Percentiles rank a stretch among this genome's conserved stretches.
phyloP scores from a whole-genome alignment of 2,329 filamentous ascomycete genomes.

The Aspergillus udagawae region DNA sequence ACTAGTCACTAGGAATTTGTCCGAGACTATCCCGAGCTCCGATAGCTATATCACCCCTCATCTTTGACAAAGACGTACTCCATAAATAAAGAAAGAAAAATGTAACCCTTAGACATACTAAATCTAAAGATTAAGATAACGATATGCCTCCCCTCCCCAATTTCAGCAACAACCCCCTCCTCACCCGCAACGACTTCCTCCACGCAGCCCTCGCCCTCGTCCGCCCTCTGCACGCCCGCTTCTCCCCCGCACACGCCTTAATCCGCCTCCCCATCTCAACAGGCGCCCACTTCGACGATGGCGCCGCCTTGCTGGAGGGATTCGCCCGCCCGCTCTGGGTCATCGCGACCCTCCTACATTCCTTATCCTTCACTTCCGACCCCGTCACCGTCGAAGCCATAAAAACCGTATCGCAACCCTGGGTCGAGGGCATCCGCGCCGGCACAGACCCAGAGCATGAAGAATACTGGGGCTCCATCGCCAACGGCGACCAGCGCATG shows the following conservation, averaged over 20 bases:
- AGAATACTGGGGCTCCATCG: conserved; percentile 21
- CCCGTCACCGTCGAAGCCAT: background rate
- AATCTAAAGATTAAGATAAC: too few species aligned
- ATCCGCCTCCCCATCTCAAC: conserved; percentile 16
- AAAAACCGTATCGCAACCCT: background rate
- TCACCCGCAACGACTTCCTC: conserved; percentile 9
- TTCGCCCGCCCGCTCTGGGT: conserved; percentile 31
- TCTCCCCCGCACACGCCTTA: conserved; percentile 10
- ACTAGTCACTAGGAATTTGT: background rate
- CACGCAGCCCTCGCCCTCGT: conserved; percentile 13
- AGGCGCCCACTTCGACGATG: conserved; percentile 17
- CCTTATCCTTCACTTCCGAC: background rate
- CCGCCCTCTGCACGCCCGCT: conserved; percentile 10
- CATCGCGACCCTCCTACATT: conserved; percentile 26
- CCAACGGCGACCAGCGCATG: conserved; percentile 20
- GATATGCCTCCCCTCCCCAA: conserved; percentile 13
- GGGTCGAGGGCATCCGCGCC: conserved; percentile 4
- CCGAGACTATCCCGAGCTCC: background rate
- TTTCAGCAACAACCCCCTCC: conserved; percentile 17
- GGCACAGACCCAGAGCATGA: conserved; percentile 17
- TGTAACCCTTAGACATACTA: too few species aligned
- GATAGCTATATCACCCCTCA: background rate
- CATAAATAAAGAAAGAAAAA: too few species aligned
- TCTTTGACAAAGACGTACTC: too few species aligned
- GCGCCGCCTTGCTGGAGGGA: conserved; percentile 28